Evolutionary conservation across 805 yeast species (phyloP), one percentile per base, ranked within the genome.

Genomic region (Lipomyces sp.): DNA sequence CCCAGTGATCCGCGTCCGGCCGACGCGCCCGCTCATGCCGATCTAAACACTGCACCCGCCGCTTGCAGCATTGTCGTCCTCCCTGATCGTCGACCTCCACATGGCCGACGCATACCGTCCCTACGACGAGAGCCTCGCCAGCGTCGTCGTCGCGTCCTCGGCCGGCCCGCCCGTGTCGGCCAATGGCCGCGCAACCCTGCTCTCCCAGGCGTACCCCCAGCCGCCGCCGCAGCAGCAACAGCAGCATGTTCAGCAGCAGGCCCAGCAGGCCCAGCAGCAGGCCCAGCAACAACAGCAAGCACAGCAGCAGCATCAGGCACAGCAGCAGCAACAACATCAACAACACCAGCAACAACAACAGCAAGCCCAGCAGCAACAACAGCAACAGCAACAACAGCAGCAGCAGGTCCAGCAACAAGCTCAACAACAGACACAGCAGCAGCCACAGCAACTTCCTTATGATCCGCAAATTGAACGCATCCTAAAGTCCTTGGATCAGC

Each of bases 231-330:
- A 26, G 14, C 19, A 10, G n/a, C 13, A 6, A 18, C 40, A 43
- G 18, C 34, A n/a, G 21, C 33, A 34, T 5, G 18, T 4, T 11
- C 50, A 39, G 31, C 45, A 33, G 49, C 45, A 37, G 40, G 18
- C 14, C 4, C 49, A 43, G 22, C 45, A 53, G 32, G 61, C 51
- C 35, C 49, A 43, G 29, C 49, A 55, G 32, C 61, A 51, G 35
- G 61, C 56, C 36, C 47, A 40, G 36, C 50, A 51, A 41, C 54
- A 61, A 50, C 68, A 66, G 45, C 67, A 55, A 39, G 34, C 14
- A 21, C 45, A 34, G n/a, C 45, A 40, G 29, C 45, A 40, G 26
- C 42, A 33, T 22, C 34, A 22, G 16, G 42, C 34, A 11, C 53
- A 49, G 41, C 45, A 41, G 13, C 39, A n/a, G 18, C 47, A 38